Evolutionary conservation across 768 basidiomycete genomes (phyloP).

Genomic region (Leccinum rimulosum): DNA sequence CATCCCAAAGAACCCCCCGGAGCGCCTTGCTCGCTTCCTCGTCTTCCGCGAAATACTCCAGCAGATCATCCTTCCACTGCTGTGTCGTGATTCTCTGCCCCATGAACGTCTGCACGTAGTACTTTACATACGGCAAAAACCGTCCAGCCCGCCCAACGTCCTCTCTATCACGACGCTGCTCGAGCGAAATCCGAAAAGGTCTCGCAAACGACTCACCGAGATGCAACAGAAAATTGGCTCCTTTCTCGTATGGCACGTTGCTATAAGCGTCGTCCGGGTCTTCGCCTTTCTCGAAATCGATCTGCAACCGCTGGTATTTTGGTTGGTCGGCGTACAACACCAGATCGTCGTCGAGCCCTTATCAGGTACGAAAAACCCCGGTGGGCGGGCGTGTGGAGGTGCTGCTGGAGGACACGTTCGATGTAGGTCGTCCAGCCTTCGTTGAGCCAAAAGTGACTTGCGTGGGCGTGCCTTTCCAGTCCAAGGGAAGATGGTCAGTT

Average conservation of each 20-base stretch:
- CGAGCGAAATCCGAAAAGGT: neutral
- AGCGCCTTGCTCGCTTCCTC: conserved; percentile 59
- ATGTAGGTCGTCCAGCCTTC: conserved; percentile 95
- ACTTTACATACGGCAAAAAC: conserved; percentile 80
- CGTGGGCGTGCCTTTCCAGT: conserved; percentile 53
- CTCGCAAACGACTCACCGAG: conserved; percentile 49
- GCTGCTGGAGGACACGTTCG: conserved; percentile 74
- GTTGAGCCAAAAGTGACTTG: conserved; percentile 85
- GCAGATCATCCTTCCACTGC: conserved; percentile 81
- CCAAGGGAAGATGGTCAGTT: neutral
- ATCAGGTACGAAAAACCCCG: conserved; percentile 81
- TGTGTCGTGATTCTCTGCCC: conserved; percentile 81
- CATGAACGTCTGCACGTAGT: conserved; percentile 80
- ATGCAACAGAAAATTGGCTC: conserved; percentile 81
- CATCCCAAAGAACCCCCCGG: conserved; percentile 76
- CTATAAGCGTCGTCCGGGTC: conserved; percentile 79
- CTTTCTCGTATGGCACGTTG: conserved; percentile 83
- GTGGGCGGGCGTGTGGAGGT: conserved; percentile 68
- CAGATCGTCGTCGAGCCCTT: conserved; percentile 67
- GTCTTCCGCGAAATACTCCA: conserved; percentile 60
- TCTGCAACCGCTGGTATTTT: conserved; percentile 73
- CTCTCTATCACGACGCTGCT: conserved; percentile 6
- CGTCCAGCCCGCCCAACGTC: conserved; percentile 39
- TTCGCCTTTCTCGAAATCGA: conserved; percentile 69
- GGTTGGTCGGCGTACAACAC: conserved; percentile 55